Evolutionary conservation across 148 eudicot genomes (phyloP).

Genomic region (Nepenthes gracilis): DNA sequence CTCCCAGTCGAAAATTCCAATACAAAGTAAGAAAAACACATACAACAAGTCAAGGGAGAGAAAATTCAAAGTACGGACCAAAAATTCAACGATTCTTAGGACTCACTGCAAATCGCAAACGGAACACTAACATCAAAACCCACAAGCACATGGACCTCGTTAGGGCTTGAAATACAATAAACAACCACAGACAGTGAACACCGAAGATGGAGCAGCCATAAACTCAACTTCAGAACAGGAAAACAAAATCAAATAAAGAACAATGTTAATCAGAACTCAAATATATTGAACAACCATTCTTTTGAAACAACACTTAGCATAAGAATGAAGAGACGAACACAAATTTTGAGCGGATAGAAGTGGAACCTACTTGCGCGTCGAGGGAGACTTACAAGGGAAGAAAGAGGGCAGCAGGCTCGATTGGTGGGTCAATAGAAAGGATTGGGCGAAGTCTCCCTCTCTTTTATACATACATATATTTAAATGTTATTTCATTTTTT

Average conservation of each 20-base stretch:
- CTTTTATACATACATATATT: too few species aligned
- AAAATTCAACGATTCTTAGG: not conserved
- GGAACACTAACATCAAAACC: constrained; percentile 1
- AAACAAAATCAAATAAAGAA: not conserved
- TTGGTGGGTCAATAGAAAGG: constrained; percentile 22
- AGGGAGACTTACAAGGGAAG: constrained; percentile 2
- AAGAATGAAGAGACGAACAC: not conserved
- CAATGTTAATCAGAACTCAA: not conserved
- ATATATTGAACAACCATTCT: not conserved
- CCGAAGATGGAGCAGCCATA: not conserved
- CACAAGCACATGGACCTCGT: constrained; percentile 1
- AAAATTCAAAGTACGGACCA: not conserved
- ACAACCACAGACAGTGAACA: not conserved
- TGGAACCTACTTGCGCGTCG: constrained; percentile 10
- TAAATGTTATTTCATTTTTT: too few species aligned
- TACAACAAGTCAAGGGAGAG: not conserved
- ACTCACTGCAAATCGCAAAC: constrained; percentile 1
- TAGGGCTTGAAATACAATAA: constrained; percentile 7
- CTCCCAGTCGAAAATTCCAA: too few species aligned
- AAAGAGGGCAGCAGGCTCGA: constrained; percentile 5
- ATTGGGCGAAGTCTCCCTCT: not conserved
- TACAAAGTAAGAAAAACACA: too few species aligned
- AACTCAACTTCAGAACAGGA: not conserved
- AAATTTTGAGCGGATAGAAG: constrained; percentile 8
- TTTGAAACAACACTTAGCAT: not conserved